These are phyloP conservation scores for Rhodotorula kratochvilovae DNA, from an alignment of 768 basidiomycete species.

Conservation along the genomic window DNA sequence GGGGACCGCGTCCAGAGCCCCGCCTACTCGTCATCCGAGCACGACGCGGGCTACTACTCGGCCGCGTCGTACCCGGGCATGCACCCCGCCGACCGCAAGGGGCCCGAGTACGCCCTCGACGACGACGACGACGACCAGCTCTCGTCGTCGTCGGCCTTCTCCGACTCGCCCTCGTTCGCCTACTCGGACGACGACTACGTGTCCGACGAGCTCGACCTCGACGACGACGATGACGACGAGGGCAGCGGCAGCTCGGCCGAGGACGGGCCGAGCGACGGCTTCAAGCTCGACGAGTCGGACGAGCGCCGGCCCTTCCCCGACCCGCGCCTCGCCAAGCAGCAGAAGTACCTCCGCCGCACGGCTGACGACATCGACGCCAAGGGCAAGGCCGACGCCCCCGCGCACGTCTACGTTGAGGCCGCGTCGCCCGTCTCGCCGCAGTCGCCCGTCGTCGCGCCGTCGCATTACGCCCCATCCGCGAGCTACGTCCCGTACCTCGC, in stretches of 20 bases:
- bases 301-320: conserved; percentile 10
- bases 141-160: not conserved
- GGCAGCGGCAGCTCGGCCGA: not conserved
- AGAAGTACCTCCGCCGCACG: conserved; percentile 7
- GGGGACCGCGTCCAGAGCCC: not conserved
- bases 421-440: not conserved
- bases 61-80: not conserved
- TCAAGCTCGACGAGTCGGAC: conserved; percentile 5
- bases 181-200: not conserved
- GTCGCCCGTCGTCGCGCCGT: not conserved
- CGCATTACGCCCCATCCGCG: too few species aligned
- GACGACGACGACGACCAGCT: not conserved
- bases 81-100: not conserved
- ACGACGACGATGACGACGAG: conserved; percentile 13
- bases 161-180: not conserved
- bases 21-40: not conserved
- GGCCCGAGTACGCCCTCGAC: not conserved
- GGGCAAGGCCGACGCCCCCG: not conserved
- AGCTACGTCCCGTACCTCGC: too few species aligned
- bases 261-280: not conserved
- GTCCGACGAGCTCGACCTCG: conserved; percentile 7
- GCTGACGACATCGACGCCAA: conserved; percentile 7
- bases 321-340: conserved; percentile 1
- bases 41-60: not conserved
- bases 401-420: conserved; percentile 1